Percentiles rank a stretch among this genome's conserved stretches.
Evolutionary conservation across 768 basidiomycete genomes (phyloP).

Genomic region (Clavaria fumosa): DNA sequence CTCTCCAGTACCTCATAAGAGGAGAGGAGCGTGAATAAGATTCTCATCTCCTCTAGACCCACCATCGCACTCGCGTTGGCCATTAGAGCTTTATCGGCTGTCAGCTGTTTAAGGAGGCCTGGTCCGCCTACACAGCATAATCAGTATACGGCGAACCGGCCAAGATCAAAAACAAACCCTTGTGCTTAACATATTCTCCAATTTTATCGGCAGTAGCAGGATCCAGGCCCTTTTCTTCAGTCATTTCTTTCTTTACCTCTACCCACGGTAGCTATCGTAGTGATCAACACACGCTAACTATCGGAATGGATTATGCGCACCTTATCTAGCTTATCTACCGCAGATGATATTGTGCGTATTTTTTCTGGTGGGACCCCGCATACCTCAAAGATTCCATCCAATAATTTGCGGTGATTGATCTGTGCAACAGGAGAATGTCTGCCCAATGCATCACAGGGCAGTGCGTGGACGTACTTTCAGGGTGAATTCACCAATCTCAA

Average conservation of each 20-base stretch:
- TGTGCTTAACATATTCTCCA: slow-evolving; percentile 91
- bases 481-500: slow-evolving; percentile 90
- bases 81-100: slow-evolving; percentile 45
- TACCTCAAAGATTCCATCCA: slow-evolving; percentile 93
- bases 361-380: slow-evolving; percentile 88
- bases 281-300: neutral
- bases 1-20: slow-evolving; percentile 69
- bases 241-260: slow-evolving; percentile 95
- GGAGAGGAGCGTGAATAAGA: slow-evolving; percentile 68
- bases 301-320: slow-evolving; percentile 21
- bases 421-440: too few relatives aligned
- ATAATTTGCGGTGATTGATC: slow-evolving; percentile 92
- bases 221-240: slow-evolving; percentile 83
- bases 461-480: slow-evolving; percentile 87
- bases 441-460: too few relatives aligned
- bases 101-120: slow-evolving; percentile 57
- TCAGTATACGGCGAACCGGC: neutral
- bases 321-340: slow-evolving; percentile 98
- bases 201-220: slow-evolving; percentile 77
- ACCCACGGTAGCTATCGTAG: slow-evolving; percentile 58
- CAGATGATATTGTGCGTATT: slow-evolving; percentile 84
- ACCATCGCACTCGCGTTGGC: slow-evolving; percentile 62
- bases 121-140: slow-evolving; percentile 44
- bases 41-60: slow-evolving; percentile 75
- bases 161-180: slow-evolving; percentile 37